Base-by-base conservation (phyloP, 1,139 yeast genomes). In the Candida gigantensis region DNA sequence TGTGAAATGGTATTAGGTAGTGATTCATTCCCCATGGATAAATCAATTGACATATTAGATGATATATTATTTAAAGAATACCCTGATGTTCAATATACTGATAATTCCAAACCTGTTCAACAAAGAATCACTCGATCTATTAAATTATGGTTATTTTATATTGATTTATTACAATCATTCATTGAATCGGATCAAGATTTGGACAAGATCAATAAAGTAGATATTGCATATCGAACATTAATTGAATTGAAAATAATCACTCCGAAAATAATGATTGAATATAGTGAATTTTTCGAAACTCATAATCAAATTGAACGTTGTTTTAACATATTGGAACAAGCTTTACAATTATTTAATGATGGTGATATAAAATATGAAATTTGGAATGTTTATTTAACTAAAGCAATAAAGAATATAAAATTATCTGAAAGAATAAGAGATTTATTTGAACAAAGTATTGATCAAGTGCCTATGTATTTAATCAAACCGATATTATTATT, bases 131-230 rank as follows among this genome's bases (percentile, higher is more conserved):
- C 76, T 51, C 81, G 77, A 48, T 79, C 86, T 4, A 62, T 67
- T 35, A 76, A 74, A 40, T 58, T 88, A 3, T 89, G 96, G 96
- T 62, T 77, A 6, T 78, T 79, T 44, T 87, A 85, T 52, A 59
- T 88, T 24, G 96, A 88, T 51, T 57, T 87, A 18, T 68, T 84
- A 14, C 95, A 86, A 56, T 74, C 86, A 15, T 64, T 74, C 29
- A 73, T 77, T 5, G 75, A 77, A 14, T 28, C 30, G 6, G 32
- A 25, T 14, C 38, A 35, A n/a, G 47, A 48, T n/a, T 29, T 36
- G 5, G 49, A 50, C 3, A 54, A 55, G 25, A 55, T 65, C 2
- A 45, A 50, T 2, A 48, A 51, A 35, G 58, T 65, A 2, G 31
- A 38, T 8, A 32, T 34, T 3, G 77, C 81, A 1, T 88, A 87